phyloP scores from a whole-genome alignment of 441 rosid species.

The Bocquillonia castaneifolia region DNA sequence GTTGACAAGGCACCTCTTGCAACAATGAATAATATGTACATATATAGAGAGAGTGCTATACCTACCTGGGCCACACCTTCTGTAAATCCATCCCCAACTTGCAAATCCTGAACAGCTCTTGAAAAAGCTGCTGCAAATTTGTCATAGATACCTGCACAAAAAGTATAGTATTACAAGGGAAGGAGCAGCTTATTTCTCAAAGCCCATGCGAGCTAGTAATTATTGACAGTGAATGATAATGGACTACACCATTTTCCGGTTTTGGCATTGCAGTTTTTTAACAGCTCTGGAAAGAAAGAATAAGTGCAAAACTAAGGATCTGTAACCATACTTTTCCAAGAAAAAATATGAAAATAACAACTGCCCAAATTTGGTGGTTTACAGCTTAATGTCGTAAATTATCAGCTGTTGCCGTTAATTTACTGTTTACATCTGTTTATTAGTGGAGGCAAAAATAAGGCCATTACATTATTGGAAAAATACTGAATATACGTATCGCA shows the following conservation, averaged over 20 bases:
- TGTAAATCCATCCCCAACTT: conserved; percentile 91
- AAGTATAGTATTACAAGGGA: conserved; percentile 8
- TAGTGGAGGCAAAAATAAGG: neutral
- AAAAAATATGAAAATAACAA: neutral
- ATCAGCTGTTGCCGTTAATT: neutral
- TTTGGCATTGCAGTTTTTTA: neutral
- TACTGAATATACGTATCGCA: neutral
- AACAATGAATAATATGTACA: neutral
- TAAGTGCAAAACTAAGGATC: neutral
- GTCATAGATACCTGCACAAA: conserved; percentile 78
- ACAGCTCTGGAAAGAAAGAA: neutral
- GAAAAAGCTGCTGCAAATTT: conserved; percentile 80
- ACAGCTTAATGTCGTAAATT: neutral
- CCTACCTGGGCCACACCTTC: conserved; percentile 75
- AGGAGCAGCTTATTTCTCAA: conserved; percentile 1
- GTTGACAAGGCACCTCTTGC: neutral
- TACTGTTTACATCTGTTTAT: too few relatives aligned
- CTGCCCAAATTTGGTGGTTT: neutral
- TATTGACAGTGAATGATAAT: neutral
- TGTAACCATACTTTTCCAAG: neutral
- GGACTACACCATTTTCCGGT: neutral
- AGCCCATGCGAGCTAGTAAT: neutral
- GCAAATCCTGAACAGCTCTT: conserved; percentile 72
- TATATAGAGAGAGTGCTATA: neutral
- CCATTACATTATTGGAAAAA: too few relatives aligned